Conservation (phyloP, 2,329 filamentous ascomycete species). For the Sporothrix dimorphospora region DNA sequence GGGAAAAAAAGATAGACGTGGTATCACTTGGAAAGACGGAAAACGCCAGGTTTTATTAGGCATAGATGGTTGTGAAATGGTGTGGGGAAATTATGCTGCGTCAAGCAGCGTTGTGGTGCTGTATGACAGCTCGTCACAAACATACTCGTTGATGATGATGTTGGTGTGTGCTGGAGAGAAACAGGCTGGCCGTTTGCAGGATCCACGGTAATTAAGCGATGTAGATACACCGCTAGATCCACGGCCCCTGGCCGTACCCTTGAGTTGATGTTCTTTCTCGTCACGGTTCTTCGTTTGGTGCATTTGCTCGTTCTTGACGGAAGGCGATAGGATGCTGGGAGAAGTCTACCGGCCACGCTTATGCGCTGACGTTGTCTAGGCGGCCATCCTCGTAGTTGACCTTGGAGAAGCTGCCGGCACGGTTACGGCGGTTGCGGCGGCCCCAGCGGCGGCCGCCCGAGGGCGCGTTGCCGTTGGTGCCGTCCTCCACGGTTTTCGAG, state of each 20-base stretch:
- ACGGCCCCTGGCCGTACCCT: too few relatives aligned
- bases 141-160: neutral
- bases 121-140: neutral
- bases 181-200: neutral
- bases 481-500: neutral
- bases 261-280: neutral
- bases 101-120: neutral
- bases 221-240: too few relatives aligned
- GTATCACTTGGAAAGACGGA: conserved; percentile 20
- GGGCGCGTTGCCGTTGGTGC: conserved; percentile 10
- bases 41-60: conserved; percentile 17
- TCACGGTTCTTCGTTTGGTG: neutral
- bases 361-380: conserved; percentile 27
- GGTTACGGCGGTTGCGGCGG: conserved; percentile 22
- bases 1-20: conserved; percentile 2
- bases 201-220: neutral
- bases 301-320: neutral
- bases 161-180: neutral
- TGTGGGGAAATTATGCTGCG: neutral
- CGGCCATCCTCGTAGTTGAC: conserved; percentile 32
- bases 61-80: neutral
- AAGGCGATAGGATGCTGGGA: neutral
- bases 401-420: conserved; percentile 33
- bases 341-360: neutral
- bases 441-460: conserved; percentile 1